Evolutionary conservation across 768 basidiomycete genomes (phyloP).

Genomic region (Leucosporidium yakuticum): DNA sequence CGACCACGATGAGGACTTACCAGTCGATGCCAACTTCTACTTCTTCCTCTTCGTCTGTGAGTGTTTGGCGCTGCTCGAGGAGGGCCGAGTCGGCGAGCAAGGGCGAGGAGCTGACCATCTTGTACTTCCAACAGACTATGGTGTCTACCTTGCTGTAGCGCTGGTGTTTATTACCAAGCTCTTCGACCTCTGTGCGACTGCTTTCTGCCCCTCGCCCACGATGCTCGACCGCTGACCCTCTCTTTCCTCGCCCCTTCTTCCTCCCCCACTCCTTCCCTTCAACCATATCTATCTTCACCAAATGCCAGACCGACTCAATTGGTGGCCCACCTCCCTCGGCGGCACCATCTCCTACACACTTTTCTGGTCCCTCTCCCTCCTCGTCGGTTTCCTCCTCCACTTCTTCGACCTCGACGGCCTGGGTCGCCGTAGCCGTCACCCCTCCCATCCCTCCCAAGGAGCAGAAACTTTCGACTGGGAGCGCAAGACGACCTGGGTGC

Average conservation of each 20-base stretch:
- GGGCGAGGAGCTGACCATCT: background rate
- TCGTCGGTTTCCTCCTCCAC: constrained; percentile 36
- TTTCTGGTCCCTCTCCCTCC: constrained; percentile 40
- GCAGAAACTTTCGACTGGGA: constrained; percentile 35
- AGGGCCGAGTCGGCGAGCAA: too few species aligned
- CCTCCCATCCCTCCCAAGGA: background rate
- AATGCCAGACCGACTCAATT: constrained; percentile 38
- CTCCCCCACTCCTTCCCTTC: too few species aligned
- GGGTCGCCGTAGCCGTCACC: constrained; percentile 6
- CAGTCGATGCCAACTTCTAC: constrained; percentile 47
- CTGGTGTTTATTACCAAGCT: constrained; percentile 48
- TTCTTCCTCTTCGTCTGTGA: constrained; percentile 45
- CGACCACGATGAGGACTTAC: constrained; percentile 31
- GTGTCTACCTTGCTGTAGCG: constrained; percentile 46
- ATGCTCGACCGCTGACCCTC: background rate
- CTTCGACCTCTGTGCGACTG: constrained; percentile 45
- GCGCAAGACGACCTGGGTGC: constrained; percentile 39
- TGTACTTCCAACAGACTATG: constrained; percentile 27
- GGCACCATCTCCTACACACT: constrained; percentile 44
- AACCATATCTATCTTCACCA: background rate
- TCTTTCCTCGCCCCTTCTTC: too few species aligned
- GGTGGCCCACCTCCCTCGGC: constrained; percentile 46
- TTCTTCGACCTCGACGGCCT: constrained; percentile 37
- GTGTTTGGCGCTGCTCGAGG: background rate
- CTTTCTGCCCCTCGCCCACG: background rate